Evolutionary conservation across 2,329 filamentous ascomycete species (phyloP).

Genomic region (Fusarium udum): DNA sequence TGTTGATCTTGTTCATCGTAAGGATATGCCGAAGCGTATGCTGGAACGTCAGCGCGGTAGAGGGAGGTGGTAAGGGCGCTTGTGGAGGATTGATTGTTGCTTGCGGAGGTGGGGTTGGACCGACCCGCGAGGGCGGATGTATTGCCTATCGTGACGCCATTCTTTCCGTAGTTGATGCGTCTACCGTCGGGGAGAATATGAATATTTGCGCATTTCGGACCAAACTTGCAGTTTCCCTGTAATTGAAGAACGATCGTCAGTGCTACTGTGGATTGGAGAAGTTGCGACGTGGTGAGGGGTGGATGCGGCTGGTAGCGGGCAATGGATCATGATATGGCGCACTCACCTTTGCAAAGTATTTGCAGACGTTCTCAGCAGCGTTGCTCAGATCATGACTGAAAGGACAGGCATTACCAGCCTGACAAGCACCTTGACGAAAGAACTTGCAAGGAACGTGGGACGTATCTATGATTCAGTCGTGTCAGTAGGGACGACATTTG

Average conservation of each 20-base stretch:
- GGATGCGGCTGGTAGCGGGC: slow-evolving; percentile 17
- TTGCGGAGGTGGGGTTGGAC: slow-evolving; percentile 59
- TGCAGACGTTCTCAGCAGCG: slow-evolving; percentile 89
- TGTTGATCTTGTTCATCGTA: slow-evolving; percentile 56
- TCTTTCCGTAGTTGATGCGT: slow-evolving; percentile 83
- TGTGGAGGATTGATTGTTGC: slow-evolving; percentile 68
- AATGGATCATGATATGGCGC: slow-evolving; percentile 35
- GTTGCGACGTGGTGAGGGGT: slow-evolving; percentile 18
- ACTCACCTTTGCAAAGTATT: slow-evolving; percentile 96
- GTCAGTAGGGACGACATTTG: slow-evolving; percentile 35
- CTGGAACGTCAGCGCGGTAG: slow-evolving; percentile 56
- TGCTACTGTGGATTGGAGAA: neutral
- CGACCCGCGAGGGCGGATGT: slow-evolving; percentile 71
- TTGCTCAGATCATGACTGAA: slow-evolving; percentile 93
- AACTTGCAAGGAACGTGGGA: slow-evolving; percentile 99
- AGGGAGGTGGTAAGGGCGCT: slow-evolving; percentile 71
- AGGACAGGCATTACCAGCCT: slow-evolving; percentile 94
- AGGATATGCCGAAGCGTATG: slow-evolving; percentile 51
- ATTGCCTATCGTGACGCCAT: slow-evolving; percentile 71
- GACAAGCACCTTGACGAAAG: slow-evolving; percentile 94
- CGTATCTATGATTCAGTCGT: slow-evolving; percentile 70
- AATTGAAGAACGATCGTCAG: slow-evolving; percentile 32
- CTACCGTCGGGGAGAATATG: slow-evolving; percentile 94
- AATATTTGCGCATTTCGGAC: slow-evolving; percentile 95
- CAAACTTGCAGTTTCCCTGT: slow-evolving; percentile 98